Conservation (phyloP, 2,329 filamentous ascomycete species). For the Colletotrichum paranaense region DNA sequence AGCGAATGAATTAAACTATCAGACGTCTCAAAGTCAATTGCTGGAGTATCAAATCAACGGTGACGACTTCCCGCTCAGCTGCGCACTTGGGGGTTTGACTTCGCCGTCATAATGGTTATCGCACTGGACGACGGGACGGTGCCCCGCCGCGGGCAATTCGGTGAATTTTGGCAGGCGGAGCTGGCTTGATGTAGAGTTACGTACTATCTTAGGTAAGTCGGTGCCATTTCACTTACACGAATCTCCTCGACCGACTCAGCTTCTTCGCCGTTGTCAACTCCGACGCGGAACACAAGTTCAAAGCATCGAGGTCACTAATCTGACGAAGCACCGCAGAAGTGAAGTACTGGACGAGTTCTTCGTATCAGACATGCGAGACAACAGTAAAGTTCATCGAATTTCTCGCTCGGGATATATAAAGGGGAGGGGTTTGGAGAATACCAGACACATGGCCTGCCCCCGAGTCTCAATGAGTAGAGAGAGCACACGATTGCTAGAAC, state of each 20-base stretch:
- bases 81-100: background rate
- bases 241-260: background rate
- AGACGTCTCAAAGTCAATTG: background rate
- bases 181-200: constrained; percentile 1
- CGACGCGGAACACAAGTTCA: background rate
- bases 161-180: background rate
- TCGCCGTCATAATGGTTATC: background rate
- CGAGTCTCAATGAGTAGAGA: background rate
- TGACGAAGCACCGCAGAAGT: background rate
- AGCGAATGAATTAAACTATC: background rate
- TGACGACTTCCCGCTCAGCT: background rate
- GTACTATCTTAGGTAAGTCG: constrained; percentile 14
- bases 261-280: background rate
- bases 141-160: constrained; percentile 10
- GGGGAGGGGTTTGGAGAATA: background rate
- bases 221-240: background rate
- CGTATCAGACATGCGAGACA: background rate
- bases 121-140: background rate
- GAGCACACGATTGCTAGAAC: background rate
- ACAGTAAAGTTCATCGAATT: background rate
- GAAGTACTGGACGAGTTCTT: background rate
- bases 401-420: background rate
- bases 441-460: background rate
- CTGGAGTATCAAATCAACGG: background rate
- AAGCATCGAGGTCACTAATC: background rate